Base-by-base conservation (phyloP, 305 asterid species). In the Rubia tinctorum region DNA sequence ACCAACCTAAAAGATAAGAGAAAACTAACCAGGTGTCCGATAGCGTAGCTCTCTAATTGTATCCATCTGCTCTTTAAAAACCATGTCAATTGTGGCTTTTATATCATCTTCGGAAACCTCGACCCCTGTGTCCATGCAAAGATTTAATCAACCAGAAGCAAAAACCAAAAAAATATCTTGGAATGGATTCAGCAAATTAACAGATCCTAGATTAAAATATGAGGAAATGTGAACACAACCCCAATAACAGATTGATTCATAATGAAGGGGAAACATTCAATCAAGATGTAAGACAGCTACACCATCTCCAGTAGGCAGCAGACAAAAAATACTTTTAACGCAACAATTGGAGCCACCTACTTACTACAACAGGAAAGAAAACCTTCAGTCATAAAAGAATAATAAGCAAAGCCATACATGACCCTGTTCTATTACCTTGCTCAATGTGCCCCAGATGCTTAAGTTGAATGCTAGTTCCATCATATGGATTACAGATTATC, bases 101-200 rank as follows among this genome's bases (percentile, higher is more conserved):
- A 88, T 92, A 69, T 92, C 98, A 75, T 88, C 89, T 78, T 58
- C 71, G 64, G 96, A 86, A 77, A 90, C 95, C 85, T 95, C 97
- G 62, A 92, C 84, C 67, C 98, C 99, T 92, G 81, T 92, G 81
- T 77, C 67, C 67, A 79, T 56, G 68, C 44, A 75, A 68, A 37
- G 18, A 55, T 30, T 43, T 42, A 77, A 20, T 60, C 2, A 66
- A 11, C 14, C 47, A 69, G 63, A 70, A 45, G 76, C 65, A n/a
- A 23, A 59, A 22, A 30, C n/a, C 27, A 69, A 69, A 62, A 23
- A 66, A n/a, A n/a, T 20, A n/a, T 47, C 17, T 6, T 44, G 30
- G 65, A 12, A n/a, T n/a, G n/a, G n/a, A n/a, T 18, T 47, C 11
- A 49, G 40, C 42, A 23, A 23, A 27, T n/a, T n/a, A n/a, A 62